Conservation (phyloP, 768 basidiomycete species). For the Termitomyces bulborhizus region DNA sequence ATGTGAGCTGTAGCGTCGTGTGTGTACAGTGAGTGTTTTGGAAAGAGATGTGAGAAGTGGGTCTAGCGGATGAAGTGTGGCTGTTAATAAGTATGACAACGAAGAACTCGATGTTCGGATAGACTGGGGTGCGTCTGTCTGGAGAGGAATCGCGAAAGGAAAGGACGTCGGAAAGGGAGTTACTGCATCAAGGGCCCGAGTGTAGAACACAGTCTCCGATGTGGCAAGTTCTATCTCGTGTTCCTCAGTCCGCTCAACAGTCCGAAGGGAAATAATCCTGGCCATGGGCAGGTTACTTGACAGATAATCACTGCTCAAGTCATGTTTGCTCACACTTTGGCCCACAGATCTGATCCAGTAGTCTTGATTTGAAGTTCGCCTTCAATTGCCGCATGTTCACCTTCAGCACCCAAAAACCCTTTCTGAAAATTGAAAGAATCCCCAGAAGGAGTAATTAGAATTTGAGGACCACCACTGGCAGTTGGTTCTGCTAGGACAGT, state of each 20-base stretch:
- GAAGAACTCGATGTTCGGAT: conserved; percentile 72
- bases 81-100: conserved; percentile 64
- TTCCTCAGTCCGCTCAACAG: conserved; percentile 56
- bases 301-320: not conserved
- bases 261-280: conserved; percentile 63
- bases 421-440: conserved; percentile 78
- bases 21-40: conserved; percentile 62
- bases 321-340: conserved; percentile 56
- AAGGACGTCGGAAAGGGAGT: conserved; percentile 51
- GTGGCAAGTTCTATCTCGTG: conserved; percentile 61
- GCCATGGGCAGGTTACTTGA: conserved; percentile 6
- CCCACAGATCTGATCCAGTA: conserved; percentile 49
- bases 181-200: conserved; percentile 28
- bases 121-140: conserved; percentile 77
- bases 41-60: conserved; percentile 31
- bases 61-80: conserved; percentile 52
- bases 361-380: conserved; percentile 86
- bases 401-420: conserved; percentile 80
- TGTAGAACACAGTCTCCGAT: conserved; percentile 51
- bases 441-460: conserved; percentile 67
- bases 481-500: conserved; percentile 14
- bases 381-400: conserved; percentile 76
- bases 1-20: conserved; percentile 69
- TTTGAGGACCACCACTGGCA: conserved; percentile 41
- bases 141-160: conserved; percentile 79